Conservation (phyloP, 2,329 filamentous ascomycete species). For the Scortechinia acanthostroma region DNA sequence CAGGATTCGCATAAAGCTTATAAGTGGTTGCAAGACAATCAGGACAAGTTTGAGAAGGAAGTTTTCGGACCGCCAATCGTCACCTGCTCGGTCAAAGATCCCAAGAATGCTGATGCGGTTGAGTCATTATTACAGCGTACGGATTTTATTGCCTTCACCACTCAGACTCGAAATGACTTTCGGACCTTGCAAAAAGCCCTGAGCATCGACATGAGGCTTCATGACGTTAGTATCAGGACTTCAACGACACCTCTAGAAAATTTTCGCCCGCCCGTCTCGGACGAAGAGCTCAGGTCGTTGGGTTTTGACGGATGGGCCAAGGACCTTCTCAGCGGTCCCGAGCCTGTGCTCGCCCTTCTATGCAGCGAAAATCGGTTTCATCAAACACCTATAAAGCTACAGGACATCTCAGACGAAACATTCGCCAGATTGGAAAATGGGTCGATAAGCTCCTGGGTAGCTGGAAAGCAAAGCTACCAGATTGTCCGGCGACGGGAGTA, state of each 20-base stretch:
- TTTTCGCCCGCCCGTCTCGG: conserved; percentile 45
- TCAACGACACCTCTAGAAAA: conserved; percentile 42
- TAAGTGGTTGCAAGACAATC: conserved; percentile 75
- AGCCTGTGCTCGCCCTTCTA: conserved; percentile 79
- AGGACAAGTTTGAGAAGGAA: conserved; percentile 61
- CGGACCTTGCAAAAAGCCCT: conserved; percentile 63
- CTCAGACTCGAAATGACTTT: conserved; percentile 71
- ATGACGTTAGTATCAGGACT: conserved; percentile 62
- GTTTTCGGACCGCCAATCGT: conserved; percentile 78
- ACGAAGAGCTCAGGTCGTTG: conserved; percentile 41
- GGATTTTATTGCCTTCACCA: conserved; percentile 65
- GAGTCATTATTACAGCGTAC: conserved; percentile 40
- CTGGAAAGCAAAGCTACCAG: conserved; percentile 54
- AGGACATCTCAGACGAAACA: conserved; percentile 58
- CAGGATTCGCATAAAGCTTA: conserved; percentile 65
- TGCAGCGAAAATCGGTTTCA: conserved; percentile 69
- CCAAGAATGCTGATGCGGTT: conserved; percentile 49
- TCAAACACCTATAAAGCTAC: conserved; percentile 54
- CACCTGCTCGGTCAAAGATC: conserved; percentile 71
- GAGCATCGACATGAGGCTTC: conserved; percentile 54
- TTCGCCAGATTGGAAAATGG: conserved; percentile 48
- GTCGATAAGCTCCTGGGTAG: conserved; percentile 63
- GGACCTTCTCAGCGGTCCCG: conserved; percentile 74
- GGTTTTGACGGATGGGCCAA: conserved; percentile 77
- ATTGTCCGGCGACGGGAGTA: conserved; percentile 74